Evolutionary conservation across 2,329 filamentous ascomycete species (phyloP), one percentile per base, ranked within the genome.

Genomic region (Macrophomina tecta): DNA sequence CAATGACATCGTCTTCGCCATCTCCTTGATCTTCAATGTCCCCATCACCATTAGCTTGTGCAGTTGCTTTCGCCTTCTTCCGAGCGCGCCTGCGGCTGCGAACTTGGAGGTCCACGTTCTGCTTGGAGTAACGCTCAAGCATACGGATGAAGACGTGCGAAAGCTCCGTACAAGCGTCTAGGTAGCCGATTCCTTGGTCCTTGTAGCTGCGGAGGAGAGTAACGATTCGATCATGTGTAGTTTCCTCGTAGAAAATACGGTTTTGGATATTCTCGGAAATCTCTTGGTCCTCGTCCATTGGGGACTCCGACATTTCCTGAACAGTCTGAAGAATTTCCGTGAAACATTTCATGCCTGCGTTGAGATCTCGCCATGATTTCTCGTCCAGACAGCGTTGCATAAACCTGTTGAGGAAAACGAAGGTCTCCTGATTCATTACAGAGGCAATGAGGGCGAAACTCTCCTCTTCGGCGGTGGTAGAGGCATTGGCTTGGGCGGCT

Each of bases 161-260:
- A 46, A 98, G 87, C 73, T 99, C 94, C 1, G 94, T 98, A 67
- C 91, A 90, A 5, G 94, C 91, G 78, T 99, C 94, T 1, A 99
- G 85, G 72, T 97, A 99, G 65, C 93, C 92, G 72, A 97, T 95
- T 0, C 92, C 91, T 80, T 98, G 95, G 68, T 94, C 92, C 71
- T 96, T 97, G 81, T 96, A 98, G n/a, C 86, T 90, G 69, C 90
- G 86, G 0, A 94, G 84, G 64, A 97, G 91, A 68, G 89, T 87
- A 36, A 94, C 86, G 62, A 99, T 87, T 30, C 91, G 86, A 69
- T 99, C 94, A 74, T 99, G 94, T 0, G 94, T 97, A 0, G 92
- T 88, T 75, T 98, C 93, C 78, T 99, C 95, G 80, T 99, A 99
- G 77, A 99, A 99, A n/a, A 99, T 92, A 69, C 94, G 92, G 73